Conservation (phyloP, 2,329 filamentous ascomycete species). For the Aspergillus oerlinghausenensis region DNA sequence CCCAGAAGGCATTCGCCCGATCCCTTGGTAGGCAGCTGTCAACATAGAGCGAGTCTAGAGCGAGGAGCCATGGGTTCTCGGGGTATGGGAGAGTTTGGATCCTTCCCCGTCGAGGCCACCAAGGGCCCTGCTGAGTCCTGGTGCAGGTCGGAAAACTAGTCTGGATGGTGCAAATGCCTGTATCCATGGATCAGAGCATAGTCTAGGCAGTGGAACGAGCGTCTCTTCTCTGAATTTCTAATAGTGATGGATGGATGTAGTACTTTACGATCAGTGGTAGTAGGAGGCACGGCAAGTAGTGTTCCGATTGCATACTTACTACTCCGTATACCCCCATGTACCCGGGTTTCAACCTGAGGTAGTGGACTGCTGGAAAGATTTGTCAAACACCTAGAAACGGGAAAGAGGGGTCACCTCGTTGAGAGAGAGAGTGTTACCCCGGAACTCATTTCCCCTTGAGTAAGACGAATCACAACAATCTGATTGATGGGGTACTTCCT, state of each 20-base stretch:
- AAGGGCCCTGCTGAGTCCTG: neutral
- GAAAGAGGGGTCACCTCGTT: neutral
- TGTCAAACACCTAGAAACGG: neutral
- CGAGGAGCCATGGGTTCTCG: neutral
- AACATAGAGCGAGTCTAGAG: neutral
- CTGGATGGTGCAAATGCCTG: neutral
- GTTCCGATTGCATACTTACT: neutral
- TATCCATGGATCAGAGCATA: neutral
- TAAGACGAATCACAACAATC: neutral
- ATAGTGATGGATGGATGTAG: no score
- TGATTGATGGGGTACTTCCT: neutral
- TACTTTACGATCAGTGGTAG: neutral
- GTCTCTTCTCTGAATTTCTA: no score
- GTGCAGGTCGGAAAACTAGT: neutral
- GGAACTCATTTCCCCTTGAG: neutral
- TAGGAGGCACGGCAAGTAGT: neutral
- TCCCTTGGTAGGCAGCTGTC: neutral
- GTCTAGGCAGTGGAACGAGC: neutral
- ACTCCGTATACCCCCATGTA: no score
- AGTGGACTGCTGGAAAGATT: neutral
- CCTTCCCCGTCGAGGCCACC: neutral
- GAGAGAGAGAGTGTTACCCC: neutral
- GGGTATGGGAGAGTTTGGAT: neutral
- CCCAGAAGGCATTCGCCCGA: neutral
- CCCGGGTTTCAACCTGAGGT: neutral